Base-by-base conservation (phyloP, 1,284 basidiomycete species). In the Lignosus rhinocerotis region DNA sequence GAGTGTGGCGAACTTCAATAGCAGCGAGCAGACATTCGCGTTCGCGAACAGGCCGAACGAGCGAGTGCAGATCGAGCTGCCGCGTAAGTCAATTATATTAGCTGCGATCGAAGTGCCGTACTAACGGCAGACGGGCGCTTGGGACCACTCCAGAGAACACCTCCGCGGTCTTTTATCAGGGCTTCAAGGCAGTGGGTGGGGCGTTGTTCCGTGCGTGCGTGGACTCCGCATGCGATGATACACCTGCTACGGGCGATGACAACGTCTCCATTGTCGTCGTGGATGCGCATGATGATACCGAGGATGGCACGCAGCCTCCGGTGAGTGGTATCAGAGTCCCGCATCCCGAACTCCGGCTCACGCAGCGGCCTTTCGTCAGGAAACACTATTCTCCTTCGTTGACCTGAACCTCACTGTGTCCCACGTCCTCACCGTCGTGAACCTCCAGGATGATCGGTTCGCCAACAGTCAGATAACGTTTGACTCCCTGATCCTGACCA, bases 341-440 rank as follows among this genome's bases (percentile, higher is more conserved):
- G 5, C 30, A 33, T 51, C 19, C 16, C n/a, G 16, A 16, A 6
- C 17, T 6, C 16, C 30, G 31, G 11, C 32, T 12, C 16, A 31
- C 5, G 32, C 2, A 50, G 16, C 19, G 6, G 9, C 16, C 5
- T 17, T 19, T 10, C 8, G 8, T 30, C 33, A 72, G 70, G 48
- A 56, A 14, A 57, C 58, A 3, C 60, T 75, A 32, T 72, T 72
- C 53, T 63, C 68, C 3, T 58, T 70, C 39, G 52, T 54, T 1
- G 49, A 58, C 11, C 51, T 76, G 36, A 69, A 75, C 48, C 68
- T 71, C 1, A 62, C 60, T 5, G 51, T 39, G 5, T 41, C 64
- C 17, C 75, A 76, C 56, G 59, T 63, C 12, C 62, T 76, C 25
- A 56, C 53, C 12, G 70, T 76, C 2, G 62, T 69, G 53, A 76